phyloP scores from a whole-genome alignment of 202 grass and related monocot genomes.

The Carex sylvatica region DNA sequence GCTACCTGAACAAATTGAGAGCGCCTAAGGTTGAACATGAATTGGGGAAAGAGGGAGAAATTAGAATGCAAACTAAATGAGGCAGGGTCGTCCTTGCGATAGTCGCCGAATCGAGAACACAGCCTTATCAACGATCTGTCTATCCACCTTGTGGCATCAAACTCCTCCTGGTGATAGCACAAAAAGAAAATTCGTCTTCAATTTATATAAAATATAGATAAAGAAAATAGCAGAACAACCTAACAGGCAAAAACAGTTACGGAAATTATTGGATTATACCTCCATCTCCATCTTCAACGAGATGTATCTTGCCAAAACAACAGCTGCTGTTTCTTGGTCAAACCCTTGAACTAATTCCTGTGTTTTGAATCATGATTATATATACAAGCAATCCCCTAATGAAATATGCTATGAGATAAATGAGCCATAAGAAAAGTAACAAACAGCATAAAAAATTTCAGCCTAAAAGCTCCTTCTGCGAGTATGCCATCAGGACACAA shows the following conservation, averaged over 20 bases:
- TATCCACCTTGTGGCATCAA: slow-evolving; percentile 92
- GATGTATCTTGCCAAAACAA: slow-evolving; percentile 93
- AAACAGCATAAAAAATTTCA: background rate
- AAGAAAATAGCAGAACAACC: background rate
- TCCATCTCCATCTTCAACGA: slow-evolving; percentile 99
- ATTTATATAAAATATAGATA: slow-evolving; percentile 7
- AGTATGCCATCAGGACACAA: background rate
- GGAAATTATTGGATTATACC: slow-evolving; percentile 40
- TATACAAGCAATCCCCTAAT: background rate
- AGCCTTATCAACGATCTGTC: slow-evolving; percentile 94
- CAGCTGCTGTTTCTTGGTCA: slow-evolving; percentile 96
- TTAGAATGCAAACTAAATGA: slow-evolving; percentile 91
- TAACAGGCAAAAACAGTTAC: background rate
- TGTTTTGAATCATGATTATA: slow-evolving; percentile 10
- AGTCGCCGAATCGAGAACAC: slow-evolving; percentile 96
- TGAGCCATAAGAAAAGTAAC: background rate
- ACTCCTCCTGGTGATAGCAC: slow-evolving; percentile 66
- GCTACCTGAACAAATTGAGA: slow-evolving; percentile 97
- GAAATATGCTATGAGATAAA: slow-evolving; percentile 13
- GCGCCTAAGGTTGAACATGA: slow-evolving; percentile 96
- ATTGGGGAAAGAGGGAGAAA: slow-evolving; percentile 95
- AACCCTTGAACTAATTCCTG: slow-evolving; percentile 97
- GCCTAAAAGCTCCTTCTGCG: background rate
- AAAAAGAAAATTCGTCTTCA: background rate
- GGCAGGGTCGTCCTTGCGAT: slow-evolving; percentile 87